These are phyloP conservation scores for Phlyctochytrium arcticum DNA, from an alignment of 192 early-diverging fungal genomes.

Conservation along the genomic window DNA sequence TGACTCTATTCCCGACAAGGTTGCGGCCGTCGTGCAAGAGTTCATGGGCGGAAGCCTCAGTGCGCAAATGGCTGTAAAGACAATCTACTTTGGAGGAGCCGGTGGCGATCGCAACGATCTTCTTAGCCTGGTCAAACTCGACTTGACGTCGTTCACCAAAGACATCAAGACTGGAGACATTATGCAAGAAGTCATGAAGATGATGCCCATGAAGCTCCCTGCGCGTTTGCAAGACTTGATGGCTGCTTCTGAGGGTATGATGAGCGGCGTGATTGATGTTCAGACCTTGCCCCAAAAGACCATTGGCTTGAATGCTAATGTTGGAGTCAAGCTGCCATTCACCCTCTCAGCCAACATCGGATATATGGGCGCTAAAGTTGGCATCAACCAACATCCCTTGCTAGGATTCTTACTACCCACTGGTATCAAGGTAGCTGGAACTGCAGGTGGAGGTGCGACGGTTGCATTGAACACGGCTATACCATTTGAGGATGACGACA, in stretches of 20 bases:
- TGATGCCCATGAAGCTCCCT: conserved; percentile 24
- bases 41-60: conserved; percentile 18
- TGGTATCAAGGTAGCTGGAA: conserved; percentile 9
- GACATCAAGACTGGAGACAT: conserved; percentile 5
- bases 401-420: conserved; percentile 7
- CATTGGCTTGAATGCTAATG: conserved; percentile 15
- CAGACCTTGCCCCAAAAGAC: conserved; percentile 29
- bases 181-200: conserved; percentile 5
- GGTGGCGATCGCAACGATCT: conserved; percentile 20
- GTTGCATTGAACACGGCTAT: conserved; percentile 10
- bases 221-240: conserved; percentile 5
- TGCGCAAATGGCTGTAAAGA: conserved; percentile 4
- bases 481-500: conserved; percentile 26
- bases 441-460: neutral
- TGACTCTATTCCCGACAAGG: conserved; percentile 18
- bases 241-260: neutral
- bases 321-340: conserved; percentile 25
- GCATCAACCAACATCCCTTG: conserved; percentile 22
- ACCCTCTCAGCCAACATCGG: conserved; percentile 20
- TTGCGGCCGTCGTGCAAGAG: conserved; percentile 19
- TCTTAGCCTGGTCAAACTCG: conserved; percentile 14
- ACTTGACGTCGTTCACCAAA: conserved; percentile 13
- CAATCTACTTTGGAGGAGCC: conserved; percentile 24
- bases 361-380: conserved; percentile 14
- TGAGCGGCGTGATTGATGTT: conserved; percentile 15